These are phyloP conservation scores for Scutellaria minor DNA, from an alignment of 257 asterid genomes.

Conservation along the genomic window DNA sequence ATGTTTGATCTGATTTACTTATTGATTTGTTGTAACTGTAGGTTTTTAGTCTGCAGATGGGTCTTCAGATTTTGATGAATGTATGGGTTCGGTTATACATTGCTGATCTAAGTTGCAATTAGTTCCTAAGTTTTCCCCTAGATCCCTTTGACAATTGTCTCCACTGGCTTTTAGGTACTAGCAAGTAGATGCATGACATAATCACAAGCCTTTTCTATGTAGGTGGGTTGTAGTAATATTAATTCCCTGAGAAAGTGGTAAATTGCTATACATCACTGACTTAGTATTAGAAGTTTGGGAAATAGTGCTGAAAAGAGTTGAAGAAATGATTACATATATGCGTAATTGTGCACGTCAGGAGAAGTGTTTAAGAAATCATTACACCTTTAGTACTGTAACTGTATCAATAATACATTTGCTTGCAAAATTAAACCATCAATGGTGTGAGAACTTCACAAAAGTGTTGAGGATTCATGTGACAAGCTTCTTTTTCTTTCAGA, in stretches of 20 bases:
- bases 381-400: too few species aligned
- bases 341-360: too few species aligned
- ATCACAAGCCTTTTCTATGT: background rate
- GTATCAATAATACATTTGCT: too few species aligned
- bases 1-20: background rate
- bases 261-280: background rate
- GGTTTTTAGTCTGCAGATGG: background rate
- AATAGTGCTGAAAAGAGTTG: background rate
- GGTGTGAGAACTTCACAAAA: background rate
- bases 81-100: background rate
- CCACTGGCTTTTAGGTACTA: background rate
- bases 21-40: background rate
- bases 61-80: background rate
- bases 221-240: background rate
- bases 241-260: conserved; percentile 1
- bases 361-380: too few species aligned
- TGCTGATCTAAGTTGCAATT: background rate
- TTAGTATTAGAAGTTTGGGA: background rate
- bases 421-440: background rate
- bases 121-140: background rate
- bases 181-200: background rate
- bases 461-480: background rate
- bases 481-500: background rate
- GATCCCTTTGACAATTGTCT: background rate
- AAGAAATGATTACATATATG: background rate